Evolutionary conservation across 78 protist species (phyloP).

Genomic region (slime mould (Dictyostelium discoideum)): dicty_2.7 NC_007088.5:4061001-4061500

Average conservation of each 20-base stretch:
- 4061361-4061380: neutral
- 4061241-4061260: neutral
- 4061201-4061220: neutral
- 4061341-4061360: neutral
- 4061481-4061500: no score
- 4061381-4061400: neutral
- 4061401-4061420: neutral
- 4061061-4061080: neutral
- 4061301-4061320: neutral
- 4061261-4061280: neutral
- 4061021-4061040: neutral
- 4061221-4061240: neutral
- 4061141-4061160: neutral
- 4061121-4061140: neutral
- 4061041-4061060: neutral
- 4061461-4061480: no score
- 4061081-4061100: neutral
- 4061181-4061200: neutral
- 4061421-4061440: neutral
- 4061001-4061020: neutral
- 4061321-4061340: neutral
- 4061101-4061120: neutral
- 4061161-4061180: neutral
- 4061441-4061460: neutral
- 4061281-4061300: neutral